A percentile compares a stretch with the other conserved stretches of the same genome.
Conservation (phyloP, 2,329 filamentous ascomycete species). For the Nemania sp. region DNA sequence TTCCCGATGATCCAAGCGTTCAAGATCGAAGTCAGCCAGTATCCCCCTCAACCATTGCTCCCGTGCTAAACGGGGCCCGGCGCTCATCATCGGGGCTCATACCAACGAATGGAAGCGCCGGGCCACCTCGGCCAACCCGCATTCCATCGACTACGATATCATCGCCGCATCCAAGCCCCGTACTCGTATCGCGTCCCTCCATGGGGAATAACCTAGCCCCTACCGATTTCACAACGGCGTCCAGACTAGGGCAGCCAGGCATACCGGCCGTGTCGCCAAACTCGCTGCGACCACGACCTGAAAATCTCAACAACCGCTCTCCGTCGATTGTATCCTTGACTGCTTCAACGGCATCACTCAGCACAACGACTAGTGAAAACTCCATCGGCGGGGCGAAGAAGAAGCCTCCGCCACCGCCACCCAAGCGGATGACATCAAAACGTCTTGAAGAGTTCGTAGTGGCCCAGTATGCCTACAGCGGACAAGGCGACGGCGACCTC, state of each 20-base stretch:
- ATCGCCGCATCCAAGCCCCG: constrained; percentile 42
- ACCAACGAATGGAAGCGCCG: constrained; percentile 33
- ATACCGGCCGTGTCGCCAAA: constrained; percentile 38
- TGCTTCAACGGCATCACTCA: constrained; percentile 36
- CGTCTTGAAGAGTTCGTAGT: constrained; percentile 62
- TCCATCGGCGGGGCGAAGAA: constrained; percentile 60
- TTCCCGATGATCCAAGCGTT: constrained; percentile 40
- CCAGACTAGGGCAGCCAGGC: constrained; percentile 43
- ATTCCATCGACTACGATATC: constrained; percentile 45
- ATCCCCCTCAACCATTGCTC: constrained; percentile 33
- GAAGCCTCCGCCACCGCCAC: constrained; percentile 72
- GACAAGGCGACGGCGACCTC: constrained; percentile 71
- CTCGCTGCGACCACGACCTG: constrained; percentile 36
- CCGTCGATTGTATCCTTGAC: constrained; percentile 36
- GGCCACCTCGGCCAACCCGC: constrained; percentile 41
- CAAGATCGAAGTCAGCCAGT: constrained; percentile 34
- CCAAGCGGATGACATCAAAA: constrained; percentile 60
- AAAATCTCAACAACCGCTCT: constrained; percentile 40
- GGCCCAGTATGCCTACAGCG: constrained; percentile 76
- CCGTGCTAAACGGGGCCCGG: constrained; percentile 45
- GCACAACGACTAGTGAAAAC: constrained; percentile 30
- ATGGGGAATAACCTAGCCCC: constrained; percentile 44
- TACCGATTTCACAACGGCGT: constrained; percentile 52
- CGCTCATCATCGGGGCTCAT: constrained; percentile 51
- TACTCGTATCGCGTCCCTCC: constrained; percentile 31